Conservation (phyloP, 2,329 filamentous ascomycete genomes). For the Trichoderma lentiforme region DNA sequence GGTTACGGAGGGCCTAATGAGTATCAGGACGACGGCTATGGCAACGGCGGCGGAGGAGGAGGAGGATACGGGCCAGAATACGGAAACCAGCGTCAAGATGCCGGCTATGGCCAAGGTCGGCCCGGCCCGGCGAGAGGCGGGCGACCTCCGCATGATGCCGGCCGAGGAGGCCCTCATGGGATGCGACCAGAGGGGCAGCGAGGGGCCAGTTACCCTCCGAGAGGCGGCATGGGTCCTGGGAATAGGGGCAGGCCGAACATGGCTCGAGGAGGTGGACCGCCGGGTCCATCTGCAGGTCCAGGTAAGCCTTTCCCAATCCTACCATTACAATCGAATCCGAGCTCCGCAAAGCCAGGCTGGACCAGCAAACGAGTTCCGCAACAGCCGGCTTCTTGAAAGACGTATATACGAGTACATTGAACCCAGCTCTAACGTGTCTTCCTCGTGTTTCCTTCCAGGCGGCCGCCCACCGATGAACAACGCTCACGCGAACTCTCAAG, state of each 20-base stretch:
- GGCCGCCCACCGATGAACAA: slow-evolving; percentile 34
- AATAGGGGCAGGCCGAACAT: slow-evolving; percentile 26
- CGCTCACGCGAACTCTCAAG: slow-evolving; percentile 29
- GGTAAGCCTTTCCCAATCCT: slow-evolving; percentile 31
- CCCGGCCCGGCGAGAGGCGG: slow-evolving; percentile 42
- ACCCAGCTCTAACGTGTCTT: not conserved
- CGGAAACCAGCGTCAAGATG: slow-evolving; percentile 42
- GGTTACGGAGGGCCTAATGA: slow-evolving; percentile 35
- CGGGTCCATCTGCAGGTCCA: slow-evolving; percentile 35
- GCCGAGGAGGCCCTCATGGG: slow-evolving; percentile 39
- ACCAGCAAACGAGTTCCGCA: not conserved
- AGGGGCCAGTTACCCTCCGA: slow-evolving; percentile 38
- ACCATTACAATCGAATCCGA: not conserved
- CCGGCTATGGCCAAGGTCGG: slow-evolving; percentile 43
- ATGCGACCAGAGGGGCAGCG: slow-evolving; percentile 37
- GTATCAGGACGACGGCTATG: slow-evolving; percentile 45
- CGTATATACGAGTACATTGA: not conserved
- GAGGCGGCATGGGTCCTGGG: slow-evolving; percentile 30
- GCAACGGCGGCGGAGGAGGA: slow-evolving; percentile 35
- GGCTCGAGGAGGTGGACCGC: slow-evolving; percentile 39
- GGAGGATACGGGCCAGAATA: slow-evolving; percentile 36
- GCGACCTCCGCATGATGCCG: slow-evolving; percentile 40
- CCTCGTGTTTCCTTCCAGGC: not conserved
- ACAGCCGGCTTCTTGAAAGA: not conserved
- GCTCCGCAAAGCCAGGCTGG: not conserved